Percentiles rank a stretch among this genome's conserved stretches.
Evolutionary conservation across 257 asterid genomes (phyloP).

Genomic region (Penstemon davidsonii): DNA sequence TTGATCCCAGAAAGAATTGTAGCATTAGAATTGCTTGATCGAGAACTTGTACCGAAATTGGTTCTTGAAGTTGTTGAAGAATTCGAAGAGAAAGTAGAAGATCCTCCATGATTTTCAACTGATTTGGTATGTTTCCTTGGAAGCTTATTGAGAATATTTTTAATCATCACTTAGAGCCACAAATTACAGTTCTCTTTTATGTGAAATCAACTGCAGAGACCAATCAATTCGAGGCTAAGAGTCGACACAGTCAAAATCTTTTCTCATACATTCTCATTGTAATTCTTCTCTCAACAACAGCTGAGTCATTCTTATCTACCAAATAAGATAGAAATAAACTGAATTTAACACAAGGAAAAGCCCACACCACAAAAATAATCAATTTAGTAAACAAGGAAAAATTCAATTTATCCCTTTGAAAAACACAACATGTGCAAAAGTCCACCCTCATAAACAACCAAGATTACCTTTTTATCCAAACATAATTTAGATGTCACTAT

Average conservation of each 20-base stretch:
- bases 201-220: constrained; percentile 21
- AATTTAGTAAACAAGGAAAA: constrained; percentile 3
- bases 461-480: constrained; percentile 18
- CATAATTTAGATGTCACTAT: constrained; percentile 9
- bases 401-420: constrained; percentile 2
- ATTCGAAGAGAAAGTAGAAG: constrained; percentile 39
- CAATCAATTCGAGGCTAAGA: neutral
- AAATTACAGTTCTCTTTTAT: constrained; percentile 31
- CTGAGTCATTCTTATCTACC: constrained; percentile 33
- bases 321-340: constrained; percentile 8
- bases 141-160: constrained; percentile 58
- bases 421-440: neutral
- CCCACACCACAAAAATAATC: constrained; percentile 19
- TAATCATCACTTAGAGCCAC: constrained; percentile 47
- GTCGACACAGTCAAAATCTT: too few relatives aligned
- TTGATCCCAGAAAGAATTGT: constrained; percentile 28
- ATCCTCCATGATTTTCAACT: constrained; percentile 52
- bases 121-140: constrained; percentile 57
- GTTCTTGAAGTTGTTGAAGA: constrained; percentile 36
- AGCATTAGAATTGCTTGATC: constrained; percentile 35
- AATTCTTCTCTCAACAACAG: constrained; percentile 21
- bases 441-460: constrained; percentile 22
- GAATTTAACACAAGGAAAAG: constrained; percentile 7
- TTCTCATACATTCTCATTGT: constrained; percentile 24
- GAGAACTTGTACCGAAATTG: constrained; percentile 34